These are phyloP conservation scores for Phytophthora tentaculata DNA, from an alignment of 352 stramenopile species.

Conservation along the genomic window DNA sequence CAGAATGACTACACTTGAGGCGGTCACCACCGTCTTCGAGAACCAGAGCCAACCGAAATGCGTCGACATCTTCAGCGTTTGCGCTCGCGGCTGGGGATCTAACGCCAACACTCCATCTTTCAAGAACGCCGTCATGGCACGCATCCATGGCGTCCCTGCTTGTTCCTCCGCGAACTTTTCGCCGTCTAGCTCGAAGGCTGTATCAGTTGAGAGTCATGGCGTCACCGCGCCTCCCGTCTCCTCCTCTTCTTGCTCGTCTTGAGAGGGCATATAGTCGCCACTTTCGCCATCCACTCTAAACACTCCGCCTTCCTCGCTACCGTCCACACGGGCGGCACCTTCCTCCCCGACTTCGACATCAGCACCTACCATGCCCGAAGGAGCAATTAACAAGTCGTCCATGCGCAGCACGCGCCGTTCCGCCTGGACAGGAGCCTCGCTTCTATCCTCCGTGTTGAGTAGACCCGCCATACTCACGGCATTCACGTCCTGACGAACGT, in stretches of 20 bases:
- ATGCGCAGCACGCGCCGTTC: too few relatives aligned
- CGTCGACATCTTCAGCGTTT: background rate
- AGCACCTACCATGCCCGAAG: background rate
- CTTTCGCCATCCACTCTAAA: too few relatives aligned
- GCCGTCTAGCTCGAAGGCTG: background rate
- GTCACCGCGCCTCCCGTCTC: background rate
- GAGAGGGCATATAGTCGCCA: background rate
- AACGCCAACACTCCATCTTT: background rate
- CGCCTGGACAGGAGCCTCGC: too few relatives aligned
- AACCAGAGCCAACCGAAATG: background rate
- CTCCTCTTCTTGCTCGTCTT: background rate
- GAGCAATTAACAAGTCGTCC: too few relatives aligned
- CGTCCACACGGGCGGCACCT: too few relatives aligned
- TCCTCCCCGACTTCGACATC: background rate
- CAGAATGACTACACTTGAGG: too few relatives aligned
- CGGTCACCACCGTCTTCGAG: too few relatives aligned
- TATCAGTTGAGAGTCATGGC: background rate
- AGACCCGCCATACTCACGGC: background rate
- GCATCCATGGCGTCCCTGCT: background rate
- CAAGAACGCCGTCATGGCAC: background rate
- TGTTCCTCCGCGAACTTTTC: background rate
- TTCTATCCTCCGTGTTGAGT: background rate
- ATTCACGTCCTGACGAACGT: background rate
- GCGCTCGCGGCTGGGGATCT: background rate
- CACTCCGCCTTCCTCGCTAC: background rate